Evolutionary conservation across 2,329 filamentous ascomycete species (phyloP).

Genomic region (Sclerotinia subarctica): DNA sequence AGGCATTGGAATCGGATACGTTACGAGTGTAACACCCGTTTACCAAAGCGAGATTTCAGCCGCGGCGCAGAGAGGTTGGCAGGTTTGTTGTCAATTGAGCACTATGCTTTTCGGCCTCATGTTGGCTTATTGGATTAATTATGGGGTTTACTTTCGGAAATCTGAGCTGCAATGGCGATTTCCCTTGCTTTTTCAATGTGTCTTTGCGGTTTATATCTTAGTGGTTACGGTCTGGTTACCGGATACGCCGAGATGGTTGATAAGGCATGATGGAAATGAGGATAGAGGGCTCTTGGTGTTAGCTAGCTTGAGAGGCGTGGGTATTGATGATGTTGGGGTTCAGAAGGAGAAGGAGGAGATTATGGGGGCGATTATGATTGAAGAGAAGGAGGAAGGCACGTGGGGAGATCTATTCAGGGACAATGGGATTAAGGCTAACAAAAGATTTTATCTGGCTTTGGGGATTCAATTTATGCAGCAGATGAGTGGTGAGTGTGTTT

Average conservation of each 20-base stretch:
- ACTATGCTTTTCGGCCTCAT: neutral
- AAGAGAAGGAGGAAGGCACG: constrained; percentile 35
- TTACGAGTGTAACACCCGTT: neutral
- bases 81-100: neutral
- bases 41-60: neutral
- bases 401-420: constrained; percentile 35
- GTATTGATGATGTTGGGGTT: neutral
- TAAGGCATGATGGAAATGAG: constrained; percentile 93
- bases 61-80: neutral
- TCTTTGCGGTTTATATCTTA: constrained; percentile 81
- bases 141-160: neutral
- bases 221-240: constrained; percentile 84
- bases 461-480: constrained; percentile 51
- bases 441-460: constrained; percentile 48
- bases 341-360: constrained; percentile 26
- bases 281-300: constrained; percentile 89
- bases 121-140: neutral
- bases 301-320: constrained; percentile 31
- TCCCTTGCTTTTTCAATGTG: constrained; percentile 22
- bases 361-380: constrained; percentile 25
- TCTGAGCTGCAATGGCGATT: neutral
- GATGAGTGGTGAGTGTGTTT: constrained; percentile 38
- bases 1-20: neutral
- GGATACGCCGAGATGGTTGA: constrained; percentile 90
- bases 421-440: constrained; percentile 49